Conservation (phyloP, 768 basidiomycete species). For the Obba rivulosa region DNA sequence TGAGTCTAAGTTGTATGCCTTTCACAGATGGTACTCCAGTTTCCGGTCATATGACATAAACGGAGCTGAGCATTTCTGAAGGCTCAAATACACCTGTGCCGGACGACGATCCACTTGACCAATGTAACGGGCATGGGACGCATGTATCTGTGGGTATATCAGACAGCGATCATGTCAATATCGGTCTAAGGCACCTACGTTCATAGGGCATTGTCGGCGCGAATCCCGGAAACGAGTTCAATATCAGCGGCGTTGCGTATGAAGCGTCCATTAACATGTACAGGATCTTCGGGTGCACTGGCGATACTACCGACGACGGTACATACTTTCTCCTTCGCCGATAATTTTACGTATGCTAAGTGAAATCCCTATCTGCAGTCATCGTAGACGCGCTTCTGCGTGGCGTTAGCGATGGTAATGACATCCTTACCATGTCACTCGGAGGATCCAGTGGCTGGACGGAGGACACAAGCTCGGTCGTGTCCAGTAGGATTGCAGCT, state of each 20-base stretch:
- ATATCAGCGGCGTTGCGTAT: constrained; percentile 68
- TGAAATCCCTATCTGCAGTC: constrained; percentile 17
- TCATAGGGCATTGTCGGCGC: constrained; percentile 58
- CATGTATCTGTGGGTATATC: constrained; percentile 41
- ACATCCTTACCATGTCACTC: constrained; percentile 64
- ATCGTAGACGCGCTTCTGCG: constrained; percentile 47
- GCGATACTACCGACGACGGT: constrained; percentile 49
- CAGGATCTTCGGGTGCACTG: constrained; percentile 57
- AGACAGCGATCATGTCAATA: constrained; percentile 10
- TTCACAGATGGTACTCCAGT: neutral
- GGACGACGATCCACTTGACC: constrained; percentile 47
- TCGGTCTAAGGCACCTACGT: constrained; percentile 25
- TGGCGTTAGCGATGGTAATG: constrained; percentile 46
- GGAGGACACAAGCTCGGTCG: constrained; percentile 44
- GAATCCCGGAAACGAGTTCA: constrained; percentile 52
- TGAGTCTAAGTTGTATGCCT: no score
- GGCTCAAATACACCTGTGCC: constrained; percentile 47
- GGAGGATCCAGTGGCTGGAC: constrained; percentile 65
- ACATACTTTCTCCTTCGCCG: constrained; percentile 12
- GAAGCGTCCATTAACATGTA: constrained; percentile 49
- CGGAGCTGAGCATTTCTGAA: constrained; percentile 12
- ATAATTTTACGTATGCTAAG: constrained; percentile 16
- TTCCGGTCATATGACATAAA: neutral
- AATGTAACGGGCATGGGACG: constrained; percentile 43
- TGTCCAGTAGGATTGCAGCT: constrained; percentile 53